Evolutionary conservation across 805 yeast species (phyloP), one percentile per base, ranked within the genome.

Genomic region (Ascoidea rubescens): DNA sequence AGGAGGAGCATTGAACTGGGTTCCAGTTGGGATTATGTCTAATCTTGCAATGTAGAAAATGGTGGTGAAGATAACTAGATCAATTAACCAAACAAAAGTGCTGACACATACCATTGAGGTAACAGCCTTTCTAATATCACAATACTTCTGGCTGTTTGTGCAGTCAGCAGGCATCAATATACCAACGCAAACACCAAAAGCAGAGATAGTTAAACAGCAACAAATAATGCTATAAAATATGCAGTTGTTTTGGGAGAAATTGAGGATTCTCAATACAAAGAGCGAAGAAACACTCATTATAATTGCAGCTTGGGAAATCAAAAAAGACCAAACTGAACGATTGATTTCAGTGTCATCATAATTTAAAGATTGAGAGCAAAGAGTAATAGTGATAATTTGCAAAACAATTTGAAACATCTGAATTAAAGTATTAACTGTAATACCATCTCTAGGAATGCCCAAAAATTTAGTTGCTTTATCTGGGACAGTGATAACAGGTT

Each of bases 41-140:
- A 49, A 52, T 45, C 33, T 30, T 16, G 58, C 48, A 6, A 55
- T 53, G 45, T 54, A 55, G 32, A 54, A 33, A 44, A 55, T 55
- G 10, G 58, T 55, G 7, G 52, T 16, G 10, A 52, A 54, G 6
- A 54, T 50, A 4, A 55, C 55, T 21, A 53, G 21, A 45, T 54
- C 58, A n/a, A 52, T 54, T 14, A 55, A 48, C 56, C 58, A 55
- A 14, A 54, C 16, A 46, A 55, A 55, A 28, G 56, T 49, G 47
- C 56, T 54, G 17, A 55, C 45, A 44, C 52, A 50, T 12, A 55
- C 56, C 30, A 55, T 31, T 4, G 55, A 56, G 5, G 54, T 54
- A 6, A 52, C 55, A 28, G 53, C 58, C 47, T 50, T 46, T 37
- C 58, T 44, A 5, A 54, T 30, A 21, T 50, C 53, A 46, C 58